These are phyloP conservation scores for Trypanosomatidae sp. DNA, from an alignment of 208 protist species.

Conservation along the genomic window DNA sequence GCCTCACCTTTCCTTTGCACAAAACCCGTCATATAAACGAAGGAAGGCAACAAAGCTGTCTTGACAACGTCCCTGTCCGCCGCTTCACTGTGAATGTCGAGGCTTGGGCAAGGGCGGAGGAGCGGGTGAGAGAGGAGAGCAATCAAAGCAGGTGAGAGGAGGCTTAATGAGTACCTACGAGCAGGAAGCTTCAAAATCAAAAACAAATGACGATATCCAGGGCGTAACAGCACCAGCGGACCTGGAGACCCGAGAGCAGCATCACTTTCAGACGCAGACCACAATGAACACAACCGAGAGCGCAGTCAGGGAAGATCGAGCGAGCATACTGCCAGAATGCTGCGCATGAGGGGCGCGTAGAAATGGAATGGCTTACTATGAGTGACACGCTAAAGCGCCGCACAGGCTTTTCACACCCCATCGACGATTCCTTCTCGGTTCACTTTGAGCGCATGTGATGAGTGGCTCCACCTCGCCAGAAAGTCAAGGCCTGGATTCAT, in stretches of 20 bases:
- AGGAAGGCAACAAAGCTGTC: not conserved
- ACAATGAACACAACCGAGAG: not conserved
- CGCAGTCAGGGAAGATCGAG: not conserved
- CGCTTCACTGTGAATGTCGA: not conserved
- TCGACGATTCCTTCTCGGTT: not conserved
- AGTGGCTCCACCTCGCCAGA: not conserved
- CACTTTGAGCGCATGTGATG: not conserved
- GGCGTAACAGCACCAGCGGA: not conserved
- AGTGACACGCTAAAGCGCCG: not conserved
- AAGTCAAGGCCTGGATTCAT: not conserved
- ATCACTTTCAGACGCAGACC: not conserved
- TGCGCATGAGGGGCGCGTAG: not conserved
- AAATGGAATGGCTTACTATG: not conserved
- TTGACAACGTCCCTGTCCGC: not conserved
- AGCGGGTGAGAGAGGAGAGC: not conserved
- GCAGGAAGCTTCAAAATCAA: slow-evolving; percentile 2
- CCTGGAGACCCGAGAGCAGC: not conserved
- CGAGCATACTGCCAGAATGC: not conserved
- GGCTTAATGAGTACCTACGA: not conserved
- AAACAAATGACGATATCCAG: not conserved
- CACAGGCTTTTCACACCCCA: not conserved
- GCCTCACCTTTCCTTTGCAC: not conserved
- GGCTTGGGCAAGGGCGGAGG: not conserved
- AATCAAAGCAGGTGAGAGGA: not conserved
- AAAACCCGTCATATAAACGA: not conserved